Evolutionary conservation across 2,329 filamentous ascomycete genomes (phyloP), one percentile per base, ranked within the genome.

Genomic region (Ophiostoma tasmaniense): DNA sequence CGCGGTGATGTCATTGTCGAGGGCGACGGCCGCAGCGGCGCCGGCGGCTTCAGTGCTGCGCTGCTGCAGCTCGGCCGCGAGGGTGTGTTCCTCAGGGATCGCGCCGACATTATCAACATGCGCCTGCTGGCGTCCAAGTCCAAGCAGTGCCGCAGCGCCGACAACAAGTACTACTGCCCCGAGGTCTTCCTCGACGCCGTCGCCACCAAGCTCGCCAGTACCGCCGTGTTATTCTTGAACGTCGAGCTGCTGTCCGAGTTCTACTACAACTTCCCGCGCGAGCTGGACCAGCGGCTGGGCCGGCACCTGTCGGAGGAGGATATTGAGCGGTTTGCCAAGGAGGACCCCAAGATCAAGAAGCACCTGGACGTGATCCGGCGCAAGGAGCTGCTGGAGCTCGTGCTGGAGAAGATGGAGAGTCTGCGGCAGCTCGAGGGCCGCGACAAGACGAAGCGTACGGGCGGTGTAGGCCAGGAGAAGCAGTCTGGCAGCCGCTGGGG

Each of bases 171-270:
- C 80, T 88, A 95, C 80, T 99, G 95, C 76, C 95, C 95, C 0
- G 95, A 99, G 77, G 87, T 99, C 20, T 99, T 99, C 82, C 87
- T 99, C n/a, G 93, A 99, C 75, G 93, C 96, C 2, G 95, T 97
- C 1, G 93, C 95, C 1, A 92, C 93, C 73, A 98, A 98, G 79
- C 86, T 99, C 66, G 96, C 94, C 2, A 90, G 92, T 1, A 99
- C 95, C 0, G 94, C 95, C 1, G 95, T 99, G 10, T 87, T 99
- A 0, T 99, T 99, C 83, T 85, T 99, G 37, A 97, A 99, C 75
- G 95, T 98, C 13, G 96, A 99, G 80, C 85, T 99, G 25, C 86
- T 99, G 22, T 94, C 91, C 1, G 96, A 99, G 76, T 99, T 98
- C 78, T 97, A 97, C 81, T 97, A 97, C 80, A 93, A 95, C 76